A percentile compares a stretch with the other conserved stretches of the same genome.
These are phyloP conservation scores for Scedosporium apiospermum DNA, from an alignment of 2,329 filamentous ascomycete genomes.

Conservation along the genomic window DNA sequence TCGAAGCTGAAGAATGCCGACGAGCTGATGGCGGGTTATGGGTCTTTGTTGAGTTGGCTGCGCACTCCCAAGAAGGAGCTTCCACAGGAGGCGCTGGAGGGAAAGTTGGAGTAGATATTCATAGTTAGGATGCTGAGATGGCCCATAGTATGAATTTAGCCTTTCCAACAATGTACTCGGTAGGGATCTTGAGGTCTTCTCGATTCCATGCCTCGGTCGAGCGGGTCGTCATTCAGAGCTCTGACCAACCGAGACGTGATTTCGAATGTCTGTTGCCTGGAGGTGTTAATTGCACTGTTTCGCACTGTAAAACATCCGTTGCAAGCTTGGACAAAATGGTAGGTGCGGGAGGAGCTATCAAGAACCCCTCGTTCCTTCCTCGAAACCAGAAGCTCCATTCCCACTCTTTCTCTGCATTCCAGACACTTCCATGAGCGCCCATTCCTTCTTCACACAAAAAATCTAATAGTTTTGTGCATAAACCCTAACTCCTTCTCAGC, in stretches of 20 bases:
- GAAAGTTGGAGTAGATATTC: background rate
- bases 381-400: too few relatives aligned
- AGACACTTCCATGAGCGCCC: too few relatives aligned
- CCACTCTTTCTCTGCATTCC: too few relatives aligned
- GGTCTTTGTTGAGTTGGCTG: conserved; percentile 3
- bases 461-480: background rate
- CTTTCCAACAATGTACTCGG: too few relatives aligned
- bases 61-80: conserved; percentile 1
- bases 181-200: background rate
- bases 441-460: background rate
- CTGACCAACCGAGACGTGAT: background rate
- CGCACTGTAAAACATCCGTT: background rate
- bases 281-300: background rate
- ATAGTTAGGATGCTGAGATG: background rate
- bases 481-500: background rate
- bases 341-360: background rate
- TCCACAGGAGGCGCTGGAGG: conserved; percentile 1
- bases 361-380: too few relatives aligned
- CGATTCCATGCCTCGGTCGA: too few relatives aligned
- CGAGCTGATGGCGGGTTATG: conserved; percentile 5
- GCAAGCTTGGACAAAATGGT: background rate
- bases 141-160: background rate
- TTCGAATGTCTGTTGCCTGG: background rate
- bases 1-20: conserved; percentile 1
- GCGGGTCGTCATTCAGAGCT: too few relatives aligned